Evolutionary conservation across 139 green algal species (phyloP), one percentile per base, ranked within the genome.

Genomic region (Chlamydomonas incerta): DNA sequence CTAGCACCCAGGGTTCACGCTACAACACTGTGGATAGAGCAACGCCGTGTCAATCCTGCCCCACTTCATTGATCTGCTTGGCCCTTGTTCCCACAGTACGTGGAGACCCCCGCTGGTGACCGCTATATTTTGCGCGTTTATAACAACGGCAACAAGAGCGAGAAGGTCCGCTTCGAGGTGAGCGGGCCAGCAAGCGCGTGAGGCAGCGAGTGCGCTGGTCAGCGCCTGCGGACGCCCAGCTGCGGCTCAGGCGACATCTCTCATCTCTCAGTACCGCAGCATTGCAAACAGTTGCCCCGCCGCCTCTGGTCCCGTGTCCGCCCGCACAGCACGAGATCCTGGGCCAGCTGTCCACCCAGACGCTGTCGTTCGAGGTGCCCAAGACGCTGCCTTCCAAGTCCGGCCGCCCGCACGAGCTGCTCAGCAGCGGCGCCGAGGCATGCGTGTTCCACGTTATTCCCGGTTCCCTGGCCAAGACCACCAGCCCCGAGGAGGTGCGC

Each of bases 71-170:
- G n/a, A n/a, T n/a, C n/a, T n/a, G n/a, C n/a, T n/a, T n/a, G n/a
- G n/a, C n/a, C n/a, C n/a, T n/a, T n/a, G n/a, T n/a, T 2, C 33
- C 72, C 31, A 37, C 81, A 90, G 69, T 93, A 92, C 35, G 86
- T 93, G 13, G 66, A 90, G n/a, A 90, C 88, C 20, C 46, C 60
- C 15, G 75, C 86, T 37, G 90, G 91, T 24, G 35, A 91, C 69
- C 70, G 81, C 24, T 94, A 91, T 67, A 62, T 94, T 33, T 74
- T 94, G 72, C 89, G 91, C 72, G 88, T 94, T 62, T 94, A 94
- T 84, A 94, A 94, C 85, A 94, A 94, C 63, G 91, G 91, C 35
- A 90, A 88, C 80, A 91, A 92, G 57, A 84, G 72, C 9, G 90
- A 90, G 34, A 93, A 93, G 88, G 89, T 90, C 46, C 47, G 31